Base-by-base conservation (phyloP, 495 filamentous ascomycete genomes). In the Lepidopterella palustris region DNA sequence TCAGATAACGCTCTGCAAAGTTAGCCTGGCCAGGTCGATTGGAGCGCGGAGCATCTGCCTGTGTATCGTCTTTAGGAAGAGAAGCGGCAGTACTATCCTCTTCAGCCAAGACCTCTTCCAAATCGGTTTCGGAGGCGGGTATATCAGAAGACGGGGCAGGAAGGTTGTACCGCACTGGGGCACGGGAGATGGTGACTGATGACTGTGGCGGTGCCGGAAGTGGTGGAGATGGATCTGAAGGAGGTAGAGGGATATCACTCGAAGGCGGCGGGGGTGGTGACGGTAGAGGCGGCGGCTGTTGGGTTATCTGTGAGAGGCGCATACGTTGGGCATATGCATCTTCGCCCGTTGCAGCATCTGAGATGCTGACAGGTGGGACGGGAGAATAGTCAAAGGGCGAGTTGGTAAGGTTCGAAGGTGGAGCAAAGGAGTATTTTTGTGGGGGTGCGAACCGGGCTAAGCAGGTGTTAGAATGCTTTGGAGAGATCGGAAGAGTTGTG, bases 1-100 rank as follows among this genome's bases (percentile, higher is more conserved):
- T 80, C 80, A 98, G 87, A 28, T 96, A 79, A 24, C 90, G 86
- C 57, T 88, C 79, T 2, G 91, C 93, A 67, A 95, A 96, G 58
- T 84, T 86, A 65, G 85, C 80, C 72, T 96, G 87, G 10, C 89
- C 88, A 0, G 92, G 89, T 10, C 86, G 84, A 55, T 78, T 79
- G 20, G 85, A 85, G 28, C 85, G 84, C 72, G 18, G 68, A 60
- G 35, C 77, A 23, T 54, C 11, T 26, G 62, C 42, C 15, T 11
- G 42, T 3, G 48, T 69, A 5, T 74, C 71, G 25, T 80, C 74
- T 5, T 74, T 72, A 10, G 79, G 75, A 20, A 80, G 63, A 5
- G 49, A 15, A 20, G 51, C 20, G n/a, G 28, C n/a, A 40, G 55
- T 3, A 57, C 85, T 82, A 68, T 81, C 74, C 26, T 66, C 62